Base-by-base conservation (phyloP, 2,329 filamentous ascomycete genomes). In the Sarocladium brachiariae region DNA sequence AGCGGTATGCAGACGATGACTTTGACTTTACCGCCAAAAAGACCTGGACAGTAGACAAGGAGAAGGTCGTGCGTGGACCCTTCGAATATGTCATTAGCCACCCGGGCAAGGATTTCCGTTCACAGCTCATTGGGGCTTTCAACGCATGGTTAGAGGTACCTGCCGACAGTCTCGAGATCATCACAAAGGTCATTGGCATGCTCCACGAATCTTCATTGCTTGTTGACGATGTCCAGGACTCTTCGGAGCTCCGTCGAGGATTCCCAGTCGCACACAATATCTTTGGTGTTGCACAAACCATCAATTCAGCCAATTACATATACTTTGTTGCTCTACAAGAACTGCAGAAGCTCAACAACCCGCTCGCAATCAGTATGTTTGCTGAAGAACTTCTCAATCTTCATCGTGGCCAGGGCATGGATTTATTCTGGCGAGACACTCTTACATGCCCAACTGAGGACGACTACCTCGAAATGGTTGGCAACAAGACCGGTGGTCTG, bases 381-480 rank as follows among this genome's bases (percentile, higher is more conserved):
- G 84, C 85, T 14, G 87, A 93, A 55, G 89, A 95, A 70, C 76
- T 95, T 27, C 70, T 91, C 55, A 90, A 93, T 64, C 79, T 95
- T 47, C 89, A 95, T 67, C 76, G 88, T 25, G 89, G 89, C 18
- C 89, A 95, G 68, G 89, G 89, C 56, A 91, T 95, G 86, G 90
- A 95, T 59, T 77, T 95, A 33, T 93, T 87, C 72, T 95, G 90
- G 89, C 79, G 88, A 52, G 88, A 93, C 68, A 89, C 84, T 23
- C 73, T 93, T 53, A 91, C 85, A 18, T 92, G 87, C 66, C 89
- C 89, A 13, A 87, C 80, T 47, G 89, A 93, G 68, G 87, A 90
- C 57, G 89, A 95, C 69, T 95, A 95, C 69, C 78, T 95, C n/a
- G 87, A 95, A 65, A 95, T 95, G 89, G 89, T 95, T 10, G 81